Base-by-base conservation (phyloP, 2,329 filamentous ascomycete species). In the Aspergillus fumigatiaffinis region DNA sequence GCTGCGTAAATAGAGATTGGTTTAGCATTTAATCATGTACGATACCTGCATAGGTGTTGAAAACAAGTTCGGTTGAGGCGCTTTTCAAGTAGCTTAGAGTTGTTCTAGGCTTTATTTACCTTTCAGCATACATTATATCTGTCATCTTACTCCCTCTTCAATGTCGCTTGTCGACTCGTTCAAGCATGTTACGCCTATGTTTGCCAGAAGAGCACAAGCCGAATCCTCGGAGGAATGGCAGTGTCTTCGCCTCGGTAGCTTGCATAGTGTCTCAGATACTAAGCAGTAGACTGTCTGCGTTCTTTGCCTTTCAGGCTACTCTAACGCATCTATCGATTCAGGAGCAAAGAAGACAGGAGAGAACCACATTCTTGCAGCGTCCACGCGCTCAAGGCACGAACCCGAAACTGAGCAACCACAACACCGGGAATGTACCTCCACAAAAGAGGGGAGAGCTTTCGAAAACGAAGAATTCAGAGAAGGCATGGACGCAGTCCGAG, bases 11-110 rank as follows among this genome's bases (percentile, higher is more conserved):
- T 71, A 73, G 60, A 70, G 52, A 52, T 51, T 41, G 52, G 51
- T 49, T 65, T 56, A 55, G 55, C 57, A 59, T 63, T 57, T 59
- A 51, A 60, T 62, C 55, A 64, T 73, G 71, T 72, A 72, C 68
- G 70, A 73, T 72, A 73, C 57, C 68, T 73, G 71, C 72, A 72
- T 70, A 73, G 70, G 60, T 64, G 64, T 59, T 59, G 59, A 59
- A 60, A 55, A 51, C 50, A 58, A 60, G 52, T 53, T 55, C 53
- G 54, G 46, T 62, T 49, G 56, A 52, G 55, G 50, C 46, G 55
- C 51, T 50, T 44, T 59, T 38, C 53, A 60, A 54, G 50, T 44
- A 50, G 58, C 60, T 65, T 63, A 62, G 62, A 64, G 51, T 48
- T 48, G 52, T 61, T 61, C 60, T 64, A 63, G 53, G 59, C 58